Base-by-base conservation (phyloP, 495 filamentous ascomycete genomes). In the Chaetomium fimeti region DNA sequence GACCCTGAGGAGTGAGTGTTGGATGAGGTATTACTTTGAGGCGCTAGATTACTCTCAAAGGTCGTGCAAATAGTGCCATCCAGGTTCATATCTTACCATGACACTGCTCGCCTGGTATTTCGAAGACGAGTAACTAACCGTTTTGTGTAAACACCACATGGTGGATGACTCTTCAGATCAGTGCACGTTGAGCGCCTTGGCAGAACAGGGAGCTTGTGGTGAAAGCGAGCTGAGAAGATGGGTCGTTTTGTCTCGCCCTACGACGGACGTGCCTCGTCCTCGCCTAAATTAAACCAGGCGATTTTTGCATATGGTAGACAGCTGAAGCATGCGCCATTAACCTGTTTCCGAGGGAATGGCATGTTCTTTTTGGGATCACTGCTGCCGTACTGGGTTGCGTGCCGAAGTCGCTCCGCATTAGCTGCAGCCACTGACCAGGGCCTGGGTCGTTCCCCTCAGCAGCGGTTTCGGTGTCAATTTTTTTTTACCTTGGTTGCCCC, bases 391-490 rank as follows among this genome's bases (percentile, higher is more conserved):
- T 49, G 16, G 24, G 29, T 51, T 22, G 22, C 53, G 11, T 55
- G 63, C 63, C 63, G 48, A 60, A 56, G 49, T 65, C 57, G 63
- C 63, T 60, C 63, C 63, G 60, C 62, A 27, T 6, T 22, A 45
- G 62, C 45, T 43, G 62, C 62, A 64, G 45, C 24, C 45, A 18
- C 28, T 42, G 32, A 52, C 48, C 20, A 52, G 48, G 48, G 56
- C 13, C 54, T n/a, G 54, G 62, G 42, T 18, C 47, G 51, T n/a
- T 24, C 29, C 58, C 55, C 60, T 57, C 49, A 43, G 48, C 57
- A 72, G 74, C 74, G 74, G 70, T 74, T 73, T 76, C 74, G 74
- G 73, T 69, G 49, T 66, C 57, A 70, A 60, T 73, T 76, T 76
- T 74, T 76, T 76, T 74, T 69, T 68, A 57, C 48, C 56, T 43